Base-by-base conservation (phyloP, 2,329 filamentous ascomycete species). In the Exophiala mesophila region DNA sequence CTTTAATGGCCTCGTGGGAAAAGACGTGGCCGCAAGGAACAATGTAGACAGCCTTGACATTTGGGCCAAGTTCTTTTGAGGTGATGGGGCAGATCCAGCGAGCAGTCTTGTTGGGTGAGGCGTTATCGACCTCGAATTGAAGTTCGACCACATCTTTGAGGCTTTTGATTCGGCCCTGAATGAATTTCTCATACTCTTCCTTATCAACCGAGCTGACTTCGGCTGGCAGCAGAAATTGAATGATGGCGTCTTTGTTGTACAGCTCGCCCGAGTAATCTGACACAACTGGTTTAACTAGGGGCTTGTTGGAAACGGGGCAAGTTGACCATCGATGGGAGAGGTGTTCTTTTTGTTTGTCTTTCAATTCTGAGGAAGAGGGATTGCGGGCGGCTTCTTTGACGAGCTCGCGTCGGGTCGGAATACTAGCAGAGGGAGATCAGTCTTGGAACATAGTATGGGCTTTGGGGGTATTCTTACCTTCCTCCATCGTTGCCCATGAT, bases 401-500 rank as follows among this genome's bases (percentile, higher is more conserved):
- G 33, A 98, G 85, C 66, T 98, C 94, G 59, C 88, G 85, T 21
- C 94, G 86, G 51, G 85, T 97, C 4, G 92, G 92, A 55, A 98
- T 98, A 55, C 87, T 80, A 52, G 15, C 37, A 29, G 21, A 35
- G 19, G 36, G 47, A 9, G 45, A 53, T 44, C 30, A 26, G 15
- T 21, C 9, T 17, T 3, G 10, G 15, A 15, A 24, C n/a, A n/a
- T n/a, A 13, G 28, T 17, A 5, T n/a, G 28, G 16, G 10, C 5
- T 12, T 9, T 29, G 20, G 37, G n/a, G 18, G 3, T n/a, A 12
- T 19, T 53, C 62, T 60, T 55, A 74, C 73, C 72, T 90, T 62
- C 92, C 92, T 56, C 92, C 92, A 64, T 98, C 92, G 69, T 98
- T 98, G 63, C 92, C 92, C 92, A 98, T 56, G n/a, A n/a, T n/a